Evolutionary conservation across 441 rosid genomes (phyloP).

Genomic region (Gossypium laxum): DNA sequence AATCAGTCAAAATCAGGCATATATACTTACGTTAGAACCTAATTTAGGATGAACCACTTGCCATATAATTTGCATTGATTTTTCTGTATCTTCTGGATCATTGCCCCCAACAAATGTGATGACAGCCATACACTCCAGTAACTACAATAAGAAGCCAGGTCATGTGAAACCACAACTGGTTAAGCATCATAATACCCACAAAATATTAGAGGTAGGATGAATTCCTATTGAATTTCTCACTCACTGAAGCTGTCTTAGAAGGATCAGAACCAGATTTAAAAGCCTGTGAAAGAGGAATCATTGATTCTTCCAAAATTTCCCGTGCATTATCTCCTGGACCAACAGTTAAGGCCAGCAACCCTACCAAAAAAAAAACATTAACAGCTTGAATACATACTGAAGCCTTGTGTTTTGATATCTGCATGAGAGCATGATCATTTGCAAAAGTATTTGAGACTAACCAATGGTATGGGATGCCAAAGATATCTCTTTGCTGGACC

Average conservation of each 20-base stretch:
- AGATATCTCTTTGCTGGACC: constrained; percentile 62
- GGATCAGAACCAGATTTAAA: constrained; percentile 55
- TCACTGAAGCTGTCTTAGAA: constrained; percentile 48
- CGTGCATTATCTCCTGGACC: constrained; percentile 56
- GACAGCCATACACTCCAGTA: constrained; percentile 71
- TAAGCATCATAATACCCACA: constrained; percentile 3
- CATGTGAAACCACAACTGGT: neutral
- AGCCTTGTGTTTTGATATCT: neutral
- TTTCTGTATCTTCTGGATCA: constrained; percentile 61
- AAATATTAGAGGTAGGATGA: neutral
- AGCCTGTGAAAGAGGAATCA: constrained; percentile 53
- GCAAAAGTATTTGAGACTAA: constrained; percentile 23
- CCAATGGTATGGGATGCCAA: constrained; percentile 72
- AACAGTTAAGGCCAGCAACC: constrained; percentile 72
- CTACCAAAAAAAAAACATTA: constrained; percentile 27
- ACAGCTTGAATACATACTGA: neutral
- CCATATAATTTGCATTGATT: constrained; percentile 82
- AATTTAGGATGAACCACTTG: constrained; percentile 76
- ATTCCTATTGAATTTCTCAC: constrained; percentile 10
- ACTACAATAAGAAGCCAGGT: constrained; percentile 29
- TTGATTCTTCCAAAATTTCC: constrained; percentile 61
- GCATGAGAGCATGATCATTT: neutral
- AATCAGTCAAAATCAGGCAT: neutral
- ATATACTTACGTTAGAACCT: constrained; percentile 64
- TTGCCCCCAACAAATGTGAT: constrained; percentile 68